These are phyloP conservation scores for Mycena venus DNA, from an alignment of 768 basidiomycete genomes.

Conservation along the genomic window DNA sequence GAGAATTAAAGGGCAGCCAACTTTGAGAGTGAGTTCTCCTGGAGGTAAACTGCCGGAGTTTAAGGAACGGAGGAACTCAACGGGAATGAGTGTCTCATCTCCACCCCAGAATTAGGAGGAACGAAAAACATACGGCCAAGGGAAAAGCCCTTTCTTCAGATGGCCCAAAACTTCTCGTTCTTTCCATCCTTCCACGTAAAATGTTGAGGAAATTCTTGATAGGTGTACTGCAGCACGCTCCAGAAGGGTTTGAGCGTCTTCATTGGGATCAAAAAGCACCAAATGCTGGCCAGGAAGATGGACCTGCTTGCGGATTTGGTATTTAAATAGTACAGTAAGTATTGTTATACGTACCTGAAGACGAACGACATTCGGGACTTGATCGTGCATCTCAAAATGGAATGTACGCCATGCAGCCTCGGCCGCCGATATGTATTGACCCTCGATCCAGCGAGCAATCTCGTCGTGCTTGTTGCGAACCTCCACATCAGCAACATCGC, in stretches of 20 bases:
- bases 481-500: background rate
- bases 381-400: conserved; percentile 45
- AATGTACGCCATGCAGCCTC: background rate
- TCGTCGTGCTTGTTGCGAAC: background rate
- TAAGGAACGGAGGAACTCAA: too few relatives aligned
- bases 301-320: background rate
- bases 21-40: too few relatives aligned
- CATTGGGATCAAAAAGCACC: background rate
- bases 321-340: conserved; percentile 31
- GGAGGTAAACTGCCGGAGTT: too few relatives aligned
- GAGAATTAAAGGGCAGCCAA: too few relatives aligned
- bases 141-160: conserved; percentile 33
- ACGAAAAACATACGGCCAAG: conserved; percentile 50
- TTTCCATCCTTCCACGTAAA: conserved; percentile 42
- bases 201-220: conserved; percentile 49
- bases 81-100: too few relatives aligned
- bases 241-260: conserved; percentile 10
- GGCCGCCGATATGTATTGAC: background rate
- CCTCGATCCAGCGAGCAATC: background rate
- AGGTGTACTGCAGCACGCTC: conserved; percentile 36
- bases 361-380: conserved; percentile 46
- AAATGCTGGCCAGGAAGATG: background rate
- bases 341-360: conserved; percentile 44
- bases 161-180: conserved; percentile 7
- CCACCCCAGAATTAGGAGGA: conserved; percentile 40